phyloP scores from a whole-genome alignment of 2,329 filamentous ascomycete species.

The Alternaria sp. region DNA sequence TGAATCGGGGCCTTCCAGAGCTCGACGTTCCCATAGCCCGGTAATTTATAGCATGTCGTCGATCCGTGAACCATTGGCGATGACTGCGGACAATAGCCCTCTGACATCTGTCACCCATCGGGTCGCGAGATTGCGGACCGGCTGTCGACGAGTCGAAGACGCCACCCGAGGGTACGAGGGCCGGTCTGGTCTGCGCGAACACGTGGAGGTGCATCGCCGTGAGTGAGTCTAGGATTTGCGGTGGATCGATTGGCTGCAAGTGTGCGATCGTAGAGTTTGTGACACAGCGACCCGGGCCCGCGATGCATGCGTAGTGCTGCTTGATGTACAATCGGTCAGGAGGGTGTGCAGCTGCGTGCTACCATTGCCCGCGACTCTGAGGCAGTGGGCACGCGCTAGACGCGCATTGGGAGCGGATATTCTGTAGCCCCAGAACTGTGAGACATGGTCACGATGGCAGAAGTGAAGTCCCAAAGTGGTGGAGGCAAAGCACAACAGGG shows the following conservation, averaged over 20 bases:
- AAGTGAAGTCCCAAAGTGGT: neutral
- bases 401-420: neutral
- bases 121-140: constrained; percentile 12
- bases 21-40: neutral
- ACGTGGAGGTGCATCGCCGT: constrained; percentile 17
- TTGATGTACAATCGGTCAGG: constrained; percentile 11
- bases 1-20: neutral
- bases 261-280: constrained; percentile 21
- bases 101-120: constrained; percentile 7
- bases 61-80: neutral
- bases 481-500: constrained; percentile 1
- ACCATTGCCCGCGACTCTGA: constrained; percentile 13
- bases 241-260: constrained; percentile 18
- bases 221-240: neutral
- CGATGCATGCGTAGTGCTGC: constrained; percentile 26
- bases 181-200: constrained; percentile 15
- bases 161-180: neutral
- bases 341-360: constrained; percentile 25
- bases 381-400: constrained; percentile 18
- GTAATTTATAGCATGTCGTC: neutral
- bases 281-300: constrained; percentile 24
- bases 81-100: constrained; percentile 3
- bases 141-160: constrained; percentile 14
- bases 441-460: constrained; percentile 17
- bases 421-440: neutral